phyloP scores from a whole-genome alignment of 768 basidiomycete genomes.

The Mrakia gelida region DNA sequence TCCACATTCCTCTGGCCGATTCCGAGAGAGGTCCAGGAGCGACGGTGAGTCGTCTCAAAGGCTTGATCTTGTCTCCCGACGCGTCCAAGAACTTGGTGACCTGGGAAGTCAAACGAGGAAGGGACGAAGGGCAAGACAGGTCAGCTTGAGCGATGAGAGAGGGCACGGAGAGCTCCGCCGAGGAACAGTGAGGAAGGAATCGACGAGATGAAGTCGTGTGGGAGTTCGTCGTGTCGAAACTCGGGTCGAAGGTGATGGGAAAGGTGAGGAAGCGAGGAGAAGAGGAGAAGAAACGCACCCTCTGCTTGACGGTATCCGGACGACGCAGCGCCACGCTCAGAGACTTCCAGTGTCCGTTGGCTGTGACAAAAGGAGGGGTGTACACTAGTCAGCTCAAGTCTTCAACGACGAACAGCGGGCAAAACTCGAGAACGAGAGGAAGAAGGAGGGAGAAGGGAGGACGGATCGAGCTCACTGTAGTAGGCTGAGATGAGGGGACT shows the following conservation, averaged over 20 bases:
- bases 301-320: constrained; percentile 4
- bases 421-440: not conserved
- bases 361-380: not conserved
- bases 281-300: constrained; percentile 20
- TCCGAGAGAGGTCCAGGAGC: constrained; percentile 11
- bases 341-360: not conserved
- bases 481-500: not conserved
- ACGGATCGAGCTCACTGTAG: constrained; percentile 17
- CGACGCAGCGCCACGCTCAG: constrained; percentile 9
- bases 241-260: not conserved
- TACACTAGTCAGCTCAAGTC: not conserved
- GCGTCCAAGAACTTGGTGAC: constrained; percentile 17
- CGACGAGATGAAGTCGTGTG: too few relatives aligned
- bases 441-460: not conserved
- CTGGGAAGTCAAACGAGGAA: not conserved
- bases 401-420: not conserved
- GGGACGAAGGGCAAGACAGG: not conserved
- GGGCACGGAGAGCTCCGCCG: too few relatives aligned
- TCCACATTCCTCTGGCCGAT: constrained; percentile 25
- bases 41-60: not conserved
- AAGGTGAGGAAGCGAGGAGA: not conserved
- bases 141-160: not conserved
- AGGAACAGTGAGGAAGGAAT: too few relatives aligned
- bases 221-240: not conserved
- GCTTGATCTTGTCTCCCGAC: constrained; percentile 21